A percentile compares a stretch with the other conserved stretches of the same genome.
Evolutionary conservation across 2,329 filamentous ascomycete genomes (phyloP).

Genomic region (Colletotrichum orbiculare): DNA sequence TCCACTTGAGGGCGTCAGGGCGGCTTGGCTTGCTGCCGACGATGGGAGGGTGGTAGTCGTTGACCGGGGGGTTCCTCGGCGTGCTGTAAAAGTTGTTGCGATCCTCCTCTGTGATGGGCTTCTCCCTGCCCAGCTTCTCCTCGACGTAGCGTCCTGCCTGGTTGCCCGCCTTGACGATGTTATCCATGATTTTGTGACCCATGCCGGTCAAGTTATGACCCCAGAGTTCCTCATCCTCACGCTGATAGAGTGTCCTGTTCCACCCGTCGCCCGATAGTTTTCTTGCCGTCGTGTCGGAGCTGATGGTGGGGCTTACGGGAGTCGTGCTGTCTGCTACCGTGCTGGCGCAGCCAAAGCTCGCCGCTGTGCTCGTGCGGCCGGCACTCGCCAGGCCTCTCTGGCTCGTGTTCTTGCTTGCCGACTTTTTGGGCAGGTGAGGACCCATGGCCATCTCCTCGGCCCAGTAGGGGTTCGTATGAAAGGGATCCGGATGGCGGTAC

Average conservation of each 20-base stretch:
- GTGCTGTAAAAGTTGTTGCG: conserved; percentile 70
- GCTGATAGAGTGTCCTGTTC: conserved; percentile 84
- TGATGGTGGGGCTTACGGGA: conserved; percentile 54
- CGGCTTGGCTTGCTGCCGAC: conserved; percentile 79
- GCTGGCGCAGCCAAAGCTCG: conserved; percentile 49
- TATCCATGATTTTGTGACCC: conserved; percentile 67
- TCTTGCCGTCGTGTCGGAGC: conserved; percentile 61
- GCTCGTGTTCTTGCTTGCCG: conserved; percentile 66
- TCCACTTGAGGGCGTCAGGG: conserved; percentile 83
- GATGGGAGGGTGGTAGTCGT: conserved; percentile 87
- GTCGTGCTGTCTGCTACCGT: conserved; percentile 51
- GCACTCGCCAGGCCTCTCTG: conserved; percentile 64
- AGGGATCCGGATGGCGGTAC: conserved; percentile 84
- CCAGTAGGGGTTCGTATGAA: conserved; percentile 91
- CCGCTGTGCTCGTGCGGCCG: conserved; percentile 64
- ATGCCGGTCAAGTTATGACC: conserved; percentile 68
- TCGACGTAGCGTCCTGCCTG: conserved; percentile 66
- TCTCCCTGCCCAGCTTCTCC: conserved; percentile 64
- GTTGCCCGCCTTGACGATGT: conserved; percentile 67
- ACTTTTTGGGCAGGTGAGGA: conserved; percentile 76
- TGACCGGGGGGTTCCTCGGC: conserved; percentile 77
- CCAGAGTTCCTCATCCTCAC: conserved; percentile 90
- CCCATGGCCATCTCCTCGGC: conserved; percentile 86
- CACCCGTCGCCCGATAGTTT: conserved; percentile 67
- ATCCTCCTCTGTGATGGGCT: conserved; percentile 60